Percentiles rank a stretch among this genome's conserved stretches.
Conservation (phyloP, 2,329 filamentous ascomycete genomes). For the Colletotrichum kahawae region DNA sequence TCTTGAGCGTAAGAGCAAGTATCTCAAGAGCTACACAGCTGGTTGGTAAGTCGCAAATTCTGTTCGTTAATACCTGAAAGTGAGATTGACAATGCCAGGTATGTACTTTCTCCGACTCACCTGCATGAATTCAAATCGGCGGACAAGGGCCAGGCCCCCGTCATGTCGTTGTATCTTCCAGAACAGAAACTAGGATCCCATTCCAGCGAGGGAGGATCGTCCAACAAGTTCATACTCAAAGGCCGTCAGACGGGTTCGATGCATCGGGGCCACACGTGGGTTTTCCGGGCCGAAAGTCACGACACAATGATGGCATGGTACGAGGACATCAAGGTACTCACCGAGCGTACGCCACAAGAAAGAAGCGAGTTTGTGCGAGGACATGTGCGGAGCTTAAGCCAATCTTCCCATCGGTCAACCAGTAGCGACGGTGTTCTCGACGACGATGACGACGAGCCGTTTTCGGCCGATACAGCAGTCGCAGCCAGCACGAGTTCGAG, state of each 20-base stretch:
- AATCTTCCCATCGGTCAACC: constrained; percentile 63
- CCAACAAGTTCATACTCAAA: constrained; percentile 98
- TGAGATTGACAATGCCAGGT: constrained; percentile 58
- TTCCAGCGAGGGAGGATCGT: constrained; percentile 80
- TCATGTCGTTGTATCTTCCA: constrained; percentile 95
- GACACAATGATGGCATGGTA: constrained; percentile 99
- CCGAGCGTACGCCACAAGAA: constrained; percentile 87
- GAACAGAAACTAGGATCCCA: constrained; percentile 96
- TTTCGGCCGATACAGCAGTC: constrained; percentile 61
- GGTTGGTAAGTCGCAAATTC: constrained; percentile 73
- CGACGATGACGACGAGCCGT: constrained; percentile 73
- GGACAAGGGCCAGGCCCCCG: constrained; percentile 86
- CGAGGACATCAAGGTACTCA: constrained; percentile 88
- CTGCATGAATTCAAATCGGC: constrained; percentile 99
- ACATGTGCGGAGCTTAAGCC: constrained; percentile 80
- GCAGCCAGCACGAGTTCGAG: constrained; percentile 53
- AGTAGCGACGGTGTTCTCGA: constrained; percentile 81
- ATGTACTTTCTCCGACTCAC: constrained; percentile 94
- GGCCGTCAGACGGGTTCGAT: constrained; percentile 91
- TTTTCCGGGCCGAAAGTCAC: constrained; percentile 74
- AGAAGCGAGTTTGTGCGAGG: constrained; percentile 85
- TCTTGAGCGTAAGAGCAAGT: constrained; percentile 97
- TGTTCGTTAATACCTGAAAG: not conserved
- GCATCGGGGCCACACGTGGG: constrained; percentile 81
- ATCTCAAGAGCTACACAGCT: constrained; percentile 94